Evolutionary conservation across 2,329 filamentous ascomycete species (phyloP).

Genomic region (Neophaeococcomyces mojaviensis): DNA sequence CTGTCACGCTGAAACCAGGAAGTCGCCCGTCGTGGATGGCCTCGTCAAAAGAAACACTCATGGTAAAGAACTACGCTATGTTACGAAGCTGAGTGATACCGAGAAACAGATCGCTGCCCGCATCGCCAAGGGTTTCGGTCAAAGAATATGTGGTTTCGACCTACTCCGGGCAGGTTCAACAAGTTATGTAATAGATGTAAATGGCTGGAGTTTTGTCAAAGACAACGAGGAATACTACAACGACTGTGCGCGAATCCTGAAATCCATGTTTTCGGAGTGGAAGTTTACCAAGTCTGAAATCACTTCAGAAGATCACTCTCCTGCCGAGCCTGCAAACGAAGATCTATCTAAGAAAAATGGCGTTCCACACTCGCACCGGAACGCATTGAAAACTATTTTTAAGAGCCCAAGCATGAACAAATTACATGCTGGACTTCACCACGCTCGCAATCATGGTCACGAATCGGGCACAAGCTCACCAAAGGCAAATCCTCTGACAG

Average conservation of each 20-base stretch:
- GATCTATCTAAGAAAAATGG: slow-evolving; percentile 33
- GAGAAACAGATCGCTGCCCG: slow-evolving; percentile 81
- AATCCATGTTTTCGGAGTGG: slow-evolving; percentile 79
- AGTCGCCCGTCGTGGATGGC: slow-evolving; percentile 94
- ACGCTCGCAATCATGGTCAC: slow-evolving; percentile 34
- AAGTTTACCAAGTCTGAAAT: slow-evolving; percentile 40
- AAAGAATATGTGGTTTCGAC: slow-evolving; percentile 93
- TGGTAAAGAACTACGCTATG: slow-evolving; percentile 92
- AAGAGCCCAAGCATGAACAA: slow-evolving; percentile 59
- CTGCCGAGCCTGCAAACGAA: slow-evolving; percentile 27
- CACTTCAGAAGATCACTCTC: background rate
- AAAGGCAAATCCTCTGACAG: slow-evolving; percentile 30
- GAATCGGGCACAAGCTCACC: slow-evolving; percentile 34
- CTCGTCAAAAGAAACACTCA: slow-evolving; percentile 93
- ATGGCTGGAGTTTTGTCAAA: slow-evolving; percentile 99
- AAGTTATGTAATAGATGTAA: slow-evolving; percentile 97
- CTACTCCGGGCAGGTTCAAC: slow-evolving; percentile 78
- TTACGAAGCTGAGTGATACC: slow-evolving; percentile 72
- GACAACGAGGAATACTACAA: slow-evolving; percentile 99
- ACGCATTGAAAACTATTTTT: slow-evolving; percentile 51
- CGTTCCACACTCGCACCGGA: slow-evolving; percentile 37
- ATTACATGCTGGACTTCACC: slow-evolving; percentile 34
- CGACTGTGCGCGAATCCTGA: slow-evolving; percentile 76
- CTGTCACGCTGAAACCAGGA: slow-evolving; percentile 94
- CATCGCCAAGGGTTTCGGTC: slow-evolving; percentile 86